Base-by-base conservation (phyloP, 78 protist species). In the Anaeramoeba flamelloides region DNA sequence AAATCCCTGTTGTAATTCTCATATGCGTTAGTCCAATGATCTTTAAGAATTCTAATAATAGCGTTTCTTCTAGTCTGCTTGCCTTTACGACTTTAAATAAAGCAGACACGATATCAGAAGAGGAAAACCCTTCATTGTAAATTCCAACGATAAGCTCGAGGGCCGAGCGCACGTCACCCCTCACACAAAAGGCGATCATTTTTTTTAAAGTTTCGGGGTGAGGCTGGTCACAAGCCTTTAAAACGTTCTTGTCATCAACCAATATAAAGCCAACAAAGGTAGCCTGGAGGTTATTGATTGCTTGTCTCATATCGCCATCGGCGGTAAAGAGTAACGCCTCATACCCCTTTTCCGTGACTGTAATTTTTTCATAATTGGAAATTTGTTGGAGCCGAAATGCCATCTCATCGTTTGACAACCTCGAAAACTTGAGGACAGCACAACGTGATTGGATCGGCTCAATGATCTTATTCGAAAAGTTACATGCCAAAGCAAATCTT, bases 401-500 rank as follows among this genome's bases (percentile, higher is more conserved):
- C 2, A 95, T 75, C 64, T 95, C 90, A 0, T 1, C 37, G 75
- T 91, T 91, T 1, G 89, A 2, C 17, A 95, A 82, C 22, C 79
- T 31, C 1, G 87, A 36, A 84, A 75, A 96, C 26, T 97, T 89
- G 39, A 96, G 76, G 33, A 96, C 87, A 34, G 98, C 98, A 77
- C 99, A 96, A 0, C 99, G 89, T 1, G 82, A 74, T 80, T 95
- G 98, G 39, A 96, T 93, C 3, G 99, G 94, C 75, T 96, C 99
- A 41, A 96, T 96, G 53, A 96, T 92, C 80, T 94, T 91, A 17
- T 82, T 79, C 0, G 94, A 88, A 33, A 4, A 38, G 85, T 96
- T 96, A 87, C 99, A 96, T 2, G 98, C 98, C 34, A 96, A 84
- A n/a, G 97, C 97, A 53, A 96, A 96, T 33, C 99, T 84, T 0